A percentile compares a stretch with the other conserved stretches of the same genome.
Conservation (phyloP, 1,284 basidiomycete species). For the Termitomyces sp. region DNA sequence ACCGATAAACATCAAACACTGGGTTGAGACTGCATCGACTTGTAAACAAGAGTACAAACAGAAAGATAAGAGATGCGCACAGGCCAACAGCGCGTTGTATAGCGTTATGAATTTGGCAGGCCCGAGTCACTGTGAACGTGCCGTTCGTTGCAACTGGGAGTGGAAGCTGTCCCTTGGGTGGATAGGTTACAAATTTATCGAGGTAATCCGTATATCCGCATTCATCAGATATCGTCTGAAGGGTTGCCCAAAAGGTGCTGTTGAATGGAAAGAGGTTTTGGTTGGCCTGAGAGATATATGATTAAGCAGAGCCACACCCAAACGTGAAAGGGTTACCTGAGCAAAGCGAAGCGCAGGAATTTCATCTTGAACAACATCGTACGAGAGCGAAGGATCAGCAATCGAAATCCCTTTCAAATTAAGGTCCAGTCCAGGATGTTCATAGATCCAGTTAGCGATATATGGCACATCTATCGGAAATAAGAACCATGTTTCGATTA, state of each 20-base stretch:
- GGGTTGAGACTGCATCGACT: slow-evolving; percentile 42
- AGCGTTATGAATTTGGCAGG: slow-evolving; percentile 42
- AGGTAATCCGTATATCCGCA: slow-evolving; percentile 65
- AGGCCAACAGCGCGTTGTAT: slow-evolving; percentile 39
- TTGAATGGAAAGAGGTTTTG: slow-evolving; percentile 50
- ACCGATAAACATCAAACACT: slow-evolving; percentile 45
- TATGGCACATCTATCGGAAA: slow-evolving; percentile 40
- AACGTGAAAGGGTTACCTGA: slow-evolving; percentile 35
- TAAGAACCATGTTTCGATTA: neutral
- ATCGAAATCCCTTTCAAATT: slow-evolving; percentile 64
- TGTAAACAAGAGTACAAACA: neutral
- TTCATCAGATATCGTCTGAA: slow-evolving; percentile 46
- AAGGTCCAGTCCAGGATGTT: slow-evolving; percentile 52
- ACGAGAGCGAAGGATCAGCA: slow-evolving; percentile 49
- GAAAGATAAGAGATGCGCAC: slow-evolving; percentile 20
- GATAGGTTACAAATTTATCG: slow-evolving; percentile 59
- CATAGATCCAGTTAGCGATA: slow-evolving; percentile 66
- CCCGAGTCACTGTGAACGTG: slow-evolving; percentile 28
- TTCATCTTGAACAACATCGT: slow-evolving; percentile 40
- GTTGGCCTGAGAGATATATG: slow-evolving; percentile 34
- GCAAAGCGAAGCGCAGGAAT: slow-evolving; percentile 65
- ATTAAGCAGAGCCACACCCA: slow-evolving; percentile 1
- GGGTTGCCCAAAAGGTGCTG: slow-evolving; percentile 49
- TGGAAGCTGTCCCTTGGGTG: slow-evolving; percentile 53
- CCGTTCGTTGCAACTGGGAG: slow-evolving; percentile 37